Evolutionary conservation across 225 moss, liverwort and hornwort species (phyloP).

Genomic region (Antitrichia curtipendula): DNA sequence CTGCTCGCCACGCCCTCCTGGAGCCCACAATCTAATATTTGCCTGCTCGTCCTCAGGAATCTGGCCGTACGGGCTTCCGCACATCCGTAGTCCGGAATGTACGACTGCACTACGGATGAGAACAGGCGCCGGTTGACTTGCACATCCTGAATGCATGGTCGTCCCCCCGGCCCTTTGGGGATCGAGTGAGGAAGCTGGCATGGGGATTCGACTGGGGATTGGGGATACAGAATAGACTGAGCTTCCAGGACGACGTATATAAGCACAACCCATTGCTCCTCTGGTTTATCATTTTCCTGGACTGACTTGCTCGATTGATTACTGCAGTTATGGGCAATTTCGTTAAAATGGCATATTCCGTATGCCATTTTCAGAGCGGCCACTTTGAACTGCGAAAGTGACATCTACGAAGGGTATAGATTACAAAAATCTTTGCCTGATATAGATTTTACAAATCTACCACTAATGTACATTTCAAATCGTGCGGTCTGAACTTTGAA

Average conservation of each 20-base stretch:
- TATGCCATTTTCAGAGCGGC: no score
- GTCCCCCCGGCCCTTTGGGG: neutral
- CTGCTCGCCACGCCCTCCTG: neutral
- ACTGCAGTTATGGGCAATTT: no score
- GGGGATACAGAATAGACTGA: neutral
- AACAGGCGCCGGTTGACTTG: neutral
- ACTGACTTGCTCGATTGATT: neutral
- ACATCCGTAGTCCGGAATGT: neutral
- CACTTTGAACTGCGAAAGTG: no score
- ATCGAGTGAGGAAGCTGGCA: neutral
- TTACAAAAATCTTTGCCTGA: no score
- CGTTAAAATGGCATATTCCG: no score
- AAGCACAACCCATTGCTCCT: neutral
- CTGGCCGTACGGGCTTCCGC: neutral
- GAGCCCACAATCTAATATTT: neutral
- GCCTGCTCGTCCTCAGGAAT: neutral
- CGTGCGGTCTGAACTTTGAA: no score
- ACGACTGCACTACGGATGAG: neutral
- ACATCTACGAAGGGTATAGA: no score
- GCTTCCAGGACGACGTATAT: neutral
- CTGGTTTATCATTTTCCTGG: neutral
- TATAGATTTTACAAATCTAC: no score
- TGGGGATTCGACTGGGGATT: neutral
- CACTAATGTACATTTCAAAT: no score
- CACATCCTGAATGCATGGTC: neutral